Evolutionary conservation across 2,329 filamentous ascomycete species (phyloP).

Genomic region (Rhexocercosporidium sp.): DNA sequence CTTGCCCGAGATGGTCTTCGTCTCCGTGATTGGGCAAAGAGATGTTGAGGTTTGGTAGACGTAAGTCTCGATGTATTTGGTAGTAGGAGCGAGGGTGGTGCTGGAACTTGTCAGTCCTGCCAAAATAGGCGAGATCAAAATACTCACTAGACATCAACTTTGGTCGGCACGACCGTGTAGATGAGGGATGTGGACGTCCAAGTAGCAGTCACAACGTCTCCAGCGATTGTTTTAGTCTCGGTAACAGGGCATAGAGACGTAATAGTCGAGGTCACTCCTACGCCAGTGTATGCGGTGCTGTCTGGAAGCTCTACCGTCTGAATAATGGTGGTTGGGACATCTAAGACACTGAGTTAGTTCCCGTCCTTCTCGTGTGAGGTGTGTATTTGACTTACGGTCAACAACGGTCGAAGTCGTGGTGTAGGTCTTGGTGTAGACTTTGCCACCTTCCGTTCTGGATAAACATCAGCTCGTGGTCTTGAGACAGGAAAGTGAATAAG

Average conservation of each 20-base stretch:
- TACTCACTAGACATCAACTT: conserved; percentile 25
- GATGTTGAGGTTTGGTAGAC: conserved; percentile 45
- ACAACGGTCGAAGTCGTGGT: conserved; percentile 47
- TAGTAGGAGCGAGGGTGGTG: conserved; percentile 14
- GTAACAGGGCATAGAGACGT: conserved; percentile 50
- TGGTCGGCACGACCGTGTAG: conserved; percentile 30
- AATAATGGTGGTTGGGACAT: conserved; percentile 29
- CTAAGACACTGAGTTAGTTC: background rate
- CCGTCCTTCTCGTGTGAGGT: background rate
- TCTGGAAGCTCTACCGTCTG: conserved; percentile 32
- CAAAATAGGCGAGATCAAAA: background rate
- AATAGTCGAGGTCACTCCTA: conserved; percentile 26
- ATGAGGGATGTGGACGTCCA: conserved; percentile 35
- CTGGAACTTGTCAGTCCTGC: conserved; percentile 9
- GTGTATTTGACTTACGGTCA: background rate
- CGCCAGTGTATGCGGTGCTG: conserved; percentile 16
- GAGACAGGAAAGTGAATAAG: background rate
- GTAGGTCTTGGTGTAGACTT: conserved; percentile 48
- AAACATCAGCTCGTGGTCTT: conserved; percentile 17
- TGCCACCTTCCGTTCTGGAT: conserved; percentile 42
- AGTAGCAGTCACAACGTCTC: conserved; percentile 17
- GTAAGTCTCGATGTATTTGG: conserved; percentile 39
- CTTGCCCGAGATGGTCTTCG: conserved; percentile 50
- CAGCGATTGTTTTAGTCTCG: conserved; percentile 50
- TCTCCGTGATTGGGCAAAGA: conserved; percentile 52